Conservation (phyloP, 176 grass and related monocot species). For the Cenchrus purpureus region DNA sequence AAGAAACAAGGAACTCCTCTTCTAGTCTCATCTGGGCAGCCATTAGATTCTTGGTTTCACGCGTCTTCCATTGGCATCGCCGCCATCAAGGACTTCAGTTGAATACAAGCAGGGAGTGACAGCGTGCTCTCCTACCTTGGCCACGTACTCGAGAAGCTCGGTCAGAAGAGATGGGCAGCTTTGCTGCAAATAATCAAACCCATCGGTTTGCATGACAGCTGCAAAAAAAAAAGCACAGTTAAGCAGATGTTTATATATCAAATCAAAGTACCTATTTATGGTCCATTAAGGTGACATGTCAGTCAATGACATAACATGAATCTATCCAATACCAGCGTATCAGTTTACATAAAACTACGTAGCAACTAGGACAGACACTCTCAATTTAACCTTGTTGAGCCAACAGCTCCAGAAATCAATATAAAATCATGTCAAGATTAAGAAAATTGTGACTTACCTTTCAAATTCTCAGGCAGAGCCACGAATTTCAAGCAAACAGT, state of each 20-base stretch:
- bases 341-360: neutral
- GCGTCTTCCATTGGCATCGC: conserved; percentile 87
- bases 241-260: neutral
- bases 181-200: conserved; percentile 96
- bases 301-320: neutral
- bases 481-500: conserved; percentile 93
- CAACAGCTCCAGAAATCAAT: conserved; percentile 2
- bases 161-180: conserved; percentile 92
- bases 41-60: conserved; percentile 84
- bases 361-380: conserved; percentile 8
- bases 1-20: conserved; percentile 31
- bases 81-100: conserved; percentile 84
- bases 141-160: conserved; percentile 93
- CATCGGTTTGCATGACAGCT: conserved; percentile 99
- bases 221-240: conserved; percentile 39
- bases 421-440: conserved; percentile 15
- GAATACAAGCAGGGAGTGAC: conserved; percentile 64
- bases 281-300: conserved; percentile 5
- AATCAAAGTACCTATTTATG: neutral
- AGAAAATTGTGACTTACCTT: conserved; percentile 55
- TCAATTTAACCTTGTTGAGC: neutral
- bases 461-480: conserved; percentile 87
- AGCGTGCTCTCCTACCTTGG: conserved; percentile 73
- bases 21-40: conserved; percentile 29
- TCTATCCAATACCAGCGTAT: conserved; percentile 4